Evolutionary conservation across 768 basidiomycete species (phyloP), one percentile per base, ranked within the genome.

Genomic region (Lenzites betulinus): DNA sequence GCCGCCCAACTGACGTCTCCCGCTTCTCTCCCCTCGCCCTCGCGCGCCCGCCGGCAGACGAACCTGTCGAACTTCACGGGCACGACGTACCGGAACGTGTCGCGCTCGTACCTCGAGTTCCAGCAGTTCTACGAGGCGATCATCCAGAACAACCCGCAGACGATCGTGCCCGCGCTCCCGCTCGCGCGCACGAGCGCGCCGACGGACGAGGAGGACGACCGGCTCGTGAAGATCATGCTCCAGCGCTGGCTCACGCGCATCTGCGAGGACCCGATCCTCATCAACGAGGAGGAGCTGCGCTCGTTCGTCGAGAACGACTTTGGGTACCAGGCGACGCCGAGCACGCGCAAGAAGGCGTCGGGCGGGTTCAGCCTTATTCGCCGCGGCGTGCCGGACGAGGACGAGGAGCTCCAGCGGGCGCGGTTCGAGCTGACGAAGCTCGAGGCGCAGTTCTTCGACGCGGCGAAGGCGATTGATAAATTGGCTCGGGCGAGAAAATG

Each of bases 221-320:
- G 97, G 20, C 81, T 99, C 2, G 93, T 99, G 33, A 90, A 90
- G 71, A 90, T 95, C 61, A 93, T 95, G 83, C 79, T 98, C 22
- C 97, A 98, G 74, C 80, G 92, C 62, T 99, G 97, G 96, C 83
- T 97, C 54, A 87, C 92, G 12, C 80, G 97, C 57, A 86, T 98
- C 33, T 96, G 91, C 75, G 94, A 95, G 71, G 94, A 98, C 71
- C 86, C 88, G 1, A 92, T 97, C 54, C 75, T 98, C 30, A 76
- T 93, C 41, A 78, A 87, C 56, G 96, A 98, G 67, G 97, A 98
- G 69, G 97, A 99, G 71, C 74, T 98, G 59, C 86, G 96, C 30
- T 90, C 90, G 16, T 99, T 99, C 72, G 84, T 99, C 61, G 97
- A 99, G 76, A 95, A 89, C 66, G 96, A 98, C 74, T 99, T 98